Conservation (phyloP, 306 rosid species). For the Corylus avellana region DNA sequence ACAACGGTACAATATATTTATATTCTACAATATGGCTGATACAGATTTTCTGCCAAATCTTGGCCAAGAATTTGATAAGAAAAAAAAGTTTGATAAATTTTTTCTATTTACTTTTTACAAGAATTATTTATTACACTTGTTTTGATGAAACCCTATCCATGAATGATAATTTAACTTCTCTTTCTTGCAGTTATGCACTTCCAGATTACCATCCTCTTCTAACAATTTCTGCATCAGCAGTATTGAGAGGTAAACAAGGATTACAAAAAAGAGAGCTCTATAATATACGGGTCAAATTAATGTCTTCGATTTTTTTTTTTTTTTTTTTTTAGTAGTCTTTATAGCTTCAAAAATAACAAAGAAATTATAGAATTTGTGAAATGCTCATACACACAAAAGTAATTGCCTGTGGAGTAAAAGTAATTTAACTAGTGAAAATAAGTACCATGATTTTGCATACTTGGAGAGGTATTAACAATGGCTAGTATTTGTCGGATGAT, state of each 20-base stretch:
- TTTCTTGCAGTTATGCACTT: not conserved
- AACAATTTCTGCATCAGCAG: constrained; percentile 15
- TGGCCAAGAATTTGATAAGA: too few species aligned
- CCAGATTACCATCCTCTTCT: too few species aligned
- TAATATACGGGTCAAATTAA: not conserved
- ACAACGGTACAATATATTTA: too few species aligned
- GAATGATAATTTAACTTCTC: too few species aligned
- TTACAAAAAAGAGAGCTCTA: not conserved
- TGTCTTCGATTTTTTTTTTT: not conserved
- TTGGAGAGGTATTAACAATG: not conserved
- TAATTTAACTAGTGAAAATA: too few species aligned
- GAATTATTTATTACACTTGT: too few species aligned
- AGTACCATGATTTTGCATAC: not conserved
- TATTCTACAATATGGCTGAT: too few species aligned
- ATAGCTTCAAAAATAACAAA: not conserved
- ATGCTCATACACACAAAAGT: not conserved
- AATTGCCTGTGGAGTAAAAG: not conserved
- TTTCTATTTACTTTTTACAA: too few species aligned
- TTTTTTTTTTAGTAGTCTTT: not conserved
- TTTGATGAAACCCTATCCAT: too few species aligned
- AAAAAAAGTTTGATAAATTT: too few species aligned
- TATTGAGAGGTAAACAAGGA: constrained; percentile 44
- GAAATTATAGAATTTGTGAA: not conserved
- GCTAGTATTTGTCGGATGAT: not conserved
- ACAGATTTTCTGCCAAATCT: too few species aligned